phyloP scores from a whole-genome alignment of 2,329 filamentous ascomycete genomes.

The Leptosphaerulina australis region DNA sequence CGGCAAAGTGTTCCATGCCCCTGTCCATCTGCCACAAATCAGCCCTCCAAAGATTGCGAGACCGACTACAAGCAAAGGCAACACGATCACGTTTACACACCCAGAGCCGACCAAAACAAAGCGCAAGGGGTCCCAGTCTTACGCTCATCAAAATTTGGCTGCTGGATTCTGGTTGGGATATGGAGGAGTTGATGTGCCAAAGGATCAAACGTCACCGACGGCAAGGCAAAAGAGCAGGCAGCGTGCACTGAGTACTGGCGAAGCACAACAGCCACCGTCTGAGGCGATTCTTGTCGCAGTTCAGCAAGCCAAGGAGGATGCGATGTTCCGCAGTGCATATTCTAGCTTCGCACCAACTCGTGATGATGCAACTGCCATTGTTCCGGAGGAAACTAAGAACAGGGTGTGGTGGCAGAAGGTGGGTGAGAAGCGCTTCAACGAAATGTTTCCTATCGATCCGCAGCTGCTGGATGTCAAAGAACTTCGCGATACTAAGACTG shows the following conservation, averaged over 20 bases:
- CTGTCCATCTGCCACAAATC: conserved; percentile 67
- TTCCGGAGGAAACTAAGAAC: conserved; percentile 70
- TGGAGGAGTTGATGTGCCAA: conserved; percentile 52
- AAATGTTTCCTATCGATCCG: conserved; percentile 64
- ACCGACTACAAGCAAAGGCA: conserved; percentile 66
- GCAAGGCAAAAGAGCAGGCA: conserved; percentile 72
- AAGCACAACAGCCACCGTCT: conserved; percentile 61
- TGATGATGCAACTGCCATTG: conserved; percentile 73
- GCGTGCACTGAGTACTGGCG: conserved; percentile 69
- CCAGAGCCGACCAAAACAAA: conserved; percentile 59
- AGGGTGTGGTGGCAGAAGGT: conserved; percentile 78
- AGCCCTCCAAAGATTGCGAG: conserved; percentile 76
- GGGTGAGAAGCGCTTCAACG: conserved; percentile 69
- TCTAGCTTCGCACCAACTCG: conserved; percentile 79
- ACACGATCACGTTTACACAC: conserved; percentile 57
- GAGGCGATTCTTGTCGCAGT: conserved; percentile 48
- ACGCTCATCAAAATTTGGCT: conserved; percentile 69
- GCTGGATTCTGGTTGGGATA: conserved; percentile 70
- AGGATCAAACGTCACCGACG: conserved; percentile 63
- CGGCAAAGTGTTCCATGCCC: conserved; percentile 75
- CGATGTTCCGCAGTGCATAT: conserved; percentile 76
- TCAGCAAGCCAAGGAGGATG: conserved; percentile 71
- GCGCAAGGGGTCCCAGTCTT: conserved; percentile 56
- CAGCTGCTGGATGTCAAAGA: conserved; percentile 48
- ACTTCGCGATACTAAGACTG: conserved; percentile 42